Conservation (phyloP, 1,284 basidiomycete species). For the Papiliotrema terrestris region DNA sequence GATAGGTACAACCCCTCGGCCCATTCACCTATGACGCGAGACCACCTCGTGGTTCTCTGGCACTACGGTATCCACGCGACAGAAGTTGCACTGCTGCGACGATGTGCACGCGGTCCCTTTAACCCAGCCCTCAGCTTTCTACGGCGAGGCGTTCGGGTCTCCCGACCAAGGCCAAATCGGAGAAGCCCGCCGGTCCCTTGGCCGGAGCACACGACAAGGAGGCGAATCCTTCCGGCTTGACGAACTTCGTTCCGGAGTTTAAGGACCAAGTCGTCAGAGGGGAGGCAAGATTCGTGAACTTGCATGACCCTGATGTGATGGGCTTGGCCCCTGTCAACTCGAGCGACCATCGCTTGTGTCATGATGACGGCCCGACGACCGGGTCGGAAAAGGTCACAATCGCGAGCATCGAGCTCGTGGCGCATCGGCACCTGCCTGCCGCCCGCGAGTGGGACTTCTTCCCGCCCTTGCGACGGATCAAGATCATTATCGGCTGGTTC, state of each 20-base stretch:
- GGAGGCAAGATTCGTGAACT: conserved; percentile 16
- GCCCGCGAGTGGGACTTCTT: conserved; percentile 28
- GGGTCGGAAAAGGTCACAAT: conserved; percentile 15
- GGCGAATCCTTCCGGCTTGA: conserved; percentile 6
- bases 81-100: conserved; percentile 17
- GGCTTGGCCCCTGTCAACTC: conserved; percentile 4
- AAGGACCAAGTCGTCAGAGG: conserved; percentile 20
- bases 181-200: background rate
- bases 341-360: conserved; percentile 7
- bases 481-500: conserved; percentile 27
- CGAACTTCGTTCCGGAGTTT: conserved; percentile 13
- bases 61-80: conserved; percentile 31
- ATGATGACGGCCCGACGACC: conserved; percentile 6
- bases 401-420: conserved; percentile 34
- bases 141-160: conserved; percentile 19
- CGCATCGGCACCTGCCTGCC: conserved; percentile 30
- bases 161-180: conserved; percentile 9
- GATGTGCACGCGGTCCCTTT: conserved; percentile 28
- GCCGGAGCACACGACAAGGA: conserved; percentile 5
- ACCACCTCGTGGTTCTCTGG: conserved; percentile 31
- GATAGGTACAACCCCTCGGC: conserved; percentile 30
- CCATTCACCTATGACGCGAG: conserved; percentile 26
- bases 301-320: conserved; percentile 14
- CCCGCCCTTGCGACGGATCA: conserved; percentile 28
- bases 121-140: conserved; percentile 24